Evolutionary conservation across 1,284 basidiomycete genomes (phyloP), one percentile per base, ranked within the genome.

Genomic region (Athelia psychrophila): DNA sequence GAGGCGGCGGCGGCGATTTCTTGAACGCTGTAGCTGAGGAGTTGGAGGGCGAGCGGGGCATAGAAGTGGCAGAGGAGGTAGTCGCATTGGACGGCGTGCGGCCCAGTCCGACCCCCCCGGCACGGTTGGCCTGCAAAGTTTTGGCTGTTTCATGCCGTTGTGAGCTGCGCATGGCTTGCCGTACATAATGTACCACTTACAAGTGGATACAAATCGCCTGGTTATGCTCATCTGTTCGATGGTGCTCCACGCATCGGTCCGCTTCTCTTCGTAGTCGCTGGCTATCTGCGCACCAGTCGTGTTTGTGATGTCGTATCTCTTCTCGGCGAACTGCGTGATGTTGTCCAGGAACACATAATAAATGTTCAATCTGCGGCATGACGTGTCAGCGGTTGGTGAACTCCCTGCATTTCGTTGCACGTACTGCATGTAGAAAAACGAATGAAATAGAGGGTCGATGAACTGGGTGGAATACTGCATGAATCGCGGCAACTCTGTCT

Each of bases 371-470:
- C 90, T 95, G 16, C 57, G n/a, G 19, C 49, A 56, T 45, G 15
- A 44, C 23, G 33, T 25, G 12, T 25, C n/a, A 33, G 33, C 22
- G 12, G 20, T 12, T 44, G 42, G 20, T 13, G 12, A 20, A 40
- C 44, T 36, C 3, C 30, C 27, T 38, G 8, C 33, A 35, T 30
- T 18, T 38, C 48, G 42, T 36, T 44, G 27, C 38, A 84, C 92
- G 63, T 60, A 95, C 93, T 98, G 95, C 96, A 99, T 98, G 72
- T 98, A 99, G 79, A 93, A 99, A 79, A 96, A 95, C 22, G 93
- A 96, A 65, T 98, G 90, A 81, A 98, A 99, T 15, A 99, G 76
- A 1, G 97, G 97, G 58, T 96, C 91, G 66, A 99, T 92, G 72
- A 98, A 98, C 54, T 88, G 83, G 1, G 91, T 89, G 1, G 90